Percentiles rank a stretch among this genome's conserved stretches.
Conservation (phyloP, 75 land plant genomes). For the Larix kaempferi region DNA sequence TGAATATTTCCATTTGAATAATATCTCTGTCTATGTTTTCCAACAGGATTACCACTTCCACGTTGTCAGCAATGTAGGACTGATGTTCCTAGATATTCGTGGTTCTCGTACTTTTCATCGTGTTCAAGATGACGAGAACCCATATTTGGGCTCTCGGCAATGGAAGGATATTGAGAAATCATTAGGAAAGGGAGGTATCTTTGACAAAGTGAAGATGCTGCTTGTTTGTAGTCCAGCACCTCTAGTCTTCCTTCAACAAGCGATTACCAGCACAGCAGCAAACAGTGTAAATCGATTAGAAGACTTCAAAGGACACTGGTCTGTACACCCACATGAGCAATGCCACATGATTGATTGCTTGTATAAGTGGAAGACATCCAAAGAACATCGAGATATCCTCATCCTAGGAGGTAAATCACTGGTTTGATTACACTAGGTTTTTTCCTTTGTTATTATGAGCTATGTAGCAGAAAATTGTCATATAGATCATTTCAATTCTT, state of each 20-base stretch:
- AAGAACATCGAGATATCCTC: conserved; percentile 29
- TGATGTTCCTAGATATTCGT: conserved; percentile 48
- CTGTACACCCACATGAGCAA: conserved; percentile 37
- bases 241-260: conserved; percentile 42
- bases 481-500: background rate
- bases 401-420: conserved; percentile 42
- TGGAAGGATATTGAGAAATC: conserved; percentile 36
- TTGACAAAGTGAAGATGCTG: conserved; percentile 19
- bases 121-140: conserved; percentile 27
- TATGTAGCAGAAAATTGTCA: background rate
- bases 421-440: background rate
- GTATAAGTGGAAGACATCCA: conserved; percentile 22
- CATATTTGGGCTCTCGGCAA: conserved; percentile 34
- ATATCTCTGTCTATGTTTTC: conserved; percentile 9
- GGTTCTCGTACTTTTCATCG: conserved; percentile 55
- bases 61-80: conserved; percentile 35
- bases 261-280: conserved; percentile 27
- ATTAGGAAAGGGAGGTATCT: conserved; percentile 24
- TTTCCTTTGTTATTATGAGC: background rate
- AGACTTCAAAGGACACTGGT: conserved; percentile 56
- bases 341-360: conserved; percentile 31
- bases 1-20: background rate
- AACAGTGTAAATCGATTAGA: conserved; percentile 27
- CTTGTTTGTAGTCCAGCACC: conserved; percentile 49
- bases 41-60: conserved; percentile 50